These are phyloP conservation scores for Fusarium marasasianum DNA, from an alignment of 2,329 filamentous ascomycete species.

Conservation along the genomic window DNA sequence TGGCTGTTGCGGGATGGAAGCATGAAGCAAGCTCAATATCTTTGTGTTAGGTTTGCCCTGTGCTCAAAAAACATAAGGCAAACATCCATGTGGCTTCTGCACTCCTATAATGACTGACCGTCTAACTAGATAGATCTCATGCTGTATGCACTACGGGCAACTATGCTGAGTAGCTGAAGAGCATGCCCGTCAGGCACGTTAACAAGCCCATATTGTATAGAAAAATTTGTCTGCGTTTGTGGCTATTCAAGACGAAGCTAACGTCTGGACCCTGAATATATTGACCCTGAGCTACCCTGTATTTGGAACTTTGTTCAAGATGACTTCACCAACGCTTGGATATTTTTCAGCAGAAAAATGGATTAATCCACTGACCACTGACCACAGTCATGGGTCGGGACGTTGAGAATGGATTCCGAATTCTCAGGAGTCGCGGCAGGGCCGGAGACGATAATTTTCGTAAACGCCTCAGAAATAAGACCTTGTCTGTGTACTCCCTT, in stretches of 20 bases:
- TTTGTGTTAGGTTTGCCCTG: not conserved
- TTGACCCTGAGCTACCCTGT: slow-evolving; percentile 24
- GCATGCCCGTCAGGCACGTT: not conserved
- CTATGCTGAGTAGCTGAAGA: not conserved
- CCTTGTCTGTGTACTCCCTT: slow-evolving; percentile 23
- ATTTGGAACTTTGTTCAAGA: slow-evolving; percentile 6
- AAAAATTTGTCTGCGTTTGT: slow-evolving; percentile 11
- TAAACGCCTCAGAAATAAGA: slow-evolving; percentile 3
- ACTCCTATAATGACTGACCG: not conserved
- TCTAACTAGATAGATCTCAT: not conserved
- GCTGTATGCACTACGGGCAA: not conserved
- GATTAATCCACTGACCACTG: not conserved
- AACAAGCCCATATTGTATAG: slow-evolving; percentile 2
- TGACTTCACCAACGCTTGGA: slow-evolving; percentile 6
- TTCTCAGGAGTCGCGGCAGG: not conserved
- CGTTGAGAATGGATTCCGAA: slow-evolving; percentile 5
- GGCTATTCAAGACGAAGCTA: slow-evolving; percentile 20
- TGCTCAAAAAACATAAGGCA: slow-evolving; percentile 10
- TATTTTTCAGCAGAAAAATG: not conserved
- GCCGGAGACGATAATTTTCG: not conserved
- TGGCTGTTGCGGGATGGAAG: not conserved
- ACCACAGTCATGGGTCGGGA: not conserved
- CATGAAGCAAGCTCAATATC: slow-evolving; percentile 2
- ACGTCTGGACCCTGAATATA: slow-evolving; percentile 26
- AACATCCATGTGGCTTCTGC: not conserved